phyloP scores from a whole-genome alignment of 345 rosid genomes.

The Ceriops tagal region DNA sequence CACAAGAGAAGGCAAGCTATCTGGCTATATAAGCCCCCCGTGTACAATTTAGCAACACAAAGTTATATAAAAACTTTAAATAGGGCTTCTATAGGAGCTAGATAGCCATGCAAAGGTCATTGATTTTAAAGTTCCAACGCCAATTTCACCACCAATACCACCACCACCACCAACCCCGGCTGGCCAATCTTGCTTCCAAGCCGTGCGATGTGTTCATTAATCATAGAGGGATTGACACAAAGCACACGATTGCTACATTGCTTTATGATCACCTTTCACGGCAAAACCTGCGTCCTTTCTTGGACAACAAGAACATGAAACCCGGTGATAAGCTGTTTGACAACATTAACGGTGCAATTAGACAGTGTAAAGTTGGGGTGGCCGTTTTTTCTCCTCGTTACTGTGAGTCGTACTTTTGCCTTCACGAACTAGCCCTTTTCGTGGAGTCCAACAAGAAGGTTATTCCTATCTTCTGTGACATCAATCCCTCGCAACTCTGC shows the following conservation, averaged over 20 bases:
- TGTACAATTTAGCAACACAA: neutral
- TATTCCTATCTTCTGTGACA: constrained; percentile 64
- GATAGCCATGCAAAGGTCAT: constrained; percentile 24
- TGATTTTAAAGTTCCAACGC: constrained; percentile 16
- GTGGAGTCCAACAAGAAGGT: constrained; percentile 68
- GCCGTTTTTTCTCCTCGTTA: constrained; percentile 64
- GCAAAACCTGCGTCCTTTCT: constrained; percentile 45
- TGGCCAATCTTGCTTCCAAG: constrained; percentile 10
- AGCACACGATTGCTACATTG: constrained; percentile 48
- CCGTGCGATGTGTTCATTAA: constrained; percentile 65
- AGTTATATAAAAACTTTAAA: neutral
- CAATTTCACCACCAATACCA: constrained; percentile 7
- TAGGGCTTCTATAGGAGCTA: too few species aligned
- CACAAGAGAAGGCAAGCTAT: neutral
- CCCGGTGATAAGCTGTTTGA: constrained; percentile 71
- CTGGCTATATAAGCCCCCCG: too few species aligned
- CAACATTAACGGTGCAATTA: constrained; percentile 47
- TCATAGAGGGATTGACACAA: constrained; percentile 68
- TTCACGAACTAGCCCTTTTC: constrained; percentile 63
- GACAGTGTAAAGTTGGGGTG: constrained; percentile 48
- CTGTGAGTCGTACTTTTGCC: constrained; percentile 57
- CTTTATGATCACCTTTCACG: constrained; percentile 54
- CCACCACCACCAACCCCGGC: constrained; percentile 6
- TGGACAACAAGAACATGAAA: constrained; percentile 73
- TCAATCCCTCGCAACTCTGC: constrained; percentile 68